These are phyloP conservation scores for Anisogramma anomala DNA, from an alignment of 2,329 filamentous ascomycete genomes.

Conservation along the genomic window DNA sequence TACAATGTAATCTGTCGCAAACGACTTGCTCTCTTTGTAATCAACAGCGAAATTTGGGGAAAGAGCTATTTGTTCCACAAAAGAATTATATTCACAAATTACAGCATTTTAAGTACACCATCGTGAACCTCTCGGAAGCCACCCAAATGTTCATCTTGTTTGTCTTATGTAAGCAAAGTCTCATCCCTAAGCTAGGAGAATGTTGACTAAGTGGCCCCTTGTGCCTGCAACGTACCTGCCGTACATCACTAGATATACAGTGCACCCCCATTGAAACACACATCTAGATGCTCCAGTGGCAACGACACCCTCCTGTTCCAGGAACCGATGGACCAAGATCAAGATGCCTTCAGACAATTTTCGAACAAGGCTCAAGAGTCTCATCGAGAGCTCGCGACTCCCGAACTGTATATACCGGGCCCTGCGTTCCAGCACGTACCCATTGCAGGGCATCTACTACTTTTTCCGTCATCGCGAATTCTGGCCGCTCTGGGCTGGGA, in stretches of 20 bases:
- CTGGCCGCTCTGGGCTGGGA: slow-evolving; percentile 67
- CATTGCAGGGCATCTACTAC: slow-evolving; percentile 67
- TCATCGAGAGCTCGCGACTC: slow-evolving; percentile 10
- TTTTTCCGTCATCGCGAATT: slow-evolving; percentile 67
- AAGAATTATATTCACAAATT: too few species aligned
- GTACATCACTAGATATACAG: neutral
- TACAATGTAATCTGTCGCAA: too few species aligned
- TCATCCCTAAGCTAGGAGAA: too few species aligned
- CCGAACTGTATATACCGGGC: slow-evolving; percentile 33
- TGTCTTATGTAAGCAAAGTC: too few species aligned
- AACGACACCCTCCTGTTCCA: neutral
- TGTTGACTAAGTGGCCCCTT: too few species aligned
- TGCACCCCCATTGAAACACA: slow-evolving; percentile 2
- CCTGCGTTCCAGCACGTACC: slow-evolving; percentile 39
- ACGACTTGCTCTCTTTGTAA: too few species aligned
- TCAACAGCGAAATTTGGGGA: too few species aligned
- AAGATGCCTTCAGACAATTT: slow-evolving; percentile 8
- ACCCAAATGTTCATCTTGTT: too few species aligned
- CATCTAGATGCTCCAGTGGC: neutral
- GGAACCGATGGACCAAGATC: neutral
- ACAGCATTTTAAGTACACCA: too few species aligned
- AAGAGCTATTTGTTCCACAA: too few species aligned
- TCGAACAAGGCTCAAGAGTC: slow-evolving; percentile 7
- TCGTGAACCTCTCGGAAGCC: too few species aligned
- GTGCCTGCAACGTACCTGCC: too few species aligned